Conservation (phyloP, 768 basidiomycete species). For the Hygrocybe punicea region DNA sequence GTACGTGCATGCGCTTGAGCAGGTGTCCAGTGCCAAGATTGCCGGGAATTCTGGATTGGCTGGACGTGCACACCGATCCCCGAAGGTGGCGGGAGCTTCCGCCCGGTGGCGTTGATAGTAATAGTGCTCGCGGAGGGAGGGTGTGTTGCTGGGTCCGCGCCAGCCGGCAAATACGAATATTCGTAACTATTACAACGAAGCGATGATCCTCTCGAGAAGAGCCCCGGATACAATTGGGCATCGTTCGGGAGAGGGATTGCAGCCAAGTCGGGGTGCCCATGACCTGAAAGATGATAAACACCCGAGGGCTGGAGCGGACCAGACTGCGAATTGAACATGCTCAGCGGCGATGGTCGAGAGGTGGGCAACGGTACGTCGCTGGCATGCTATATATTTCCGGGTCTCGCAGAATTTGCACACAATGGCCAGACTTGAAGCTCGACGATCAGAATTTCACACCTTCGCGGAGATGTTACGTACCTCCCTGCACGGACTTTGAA, state of each 20-base stretch:
- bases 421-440: background rate
- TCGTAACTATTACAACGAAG: slow-evolving; percentile 44
- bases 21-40: slow-evolving; percentile 26
- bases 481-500: background rate
- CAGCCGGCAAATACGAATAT: slow-evolving; percentile 42
- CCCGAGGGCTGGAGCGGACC: background rate
- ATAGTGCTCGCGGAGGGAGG: slow-evolving; percentile 33
- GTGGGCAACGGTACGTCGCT: background rate
- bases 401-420: background rate
- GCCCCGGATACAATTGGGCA: slow-evolving; percentile 5
- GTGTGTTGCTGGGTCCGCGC: slow-evolving; percentile 34
- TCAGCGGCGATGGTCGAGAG: background rate
- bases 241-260: background rate
- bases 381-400: slow-evolving; percentile 1
- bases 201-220: slow-evolving; percentile 55
- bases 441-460: background rate
- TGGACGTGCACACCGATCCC: slow-evolving; percentile 36
- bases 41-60: slow-evolving; percentile 37
- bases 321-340: slow-evolving; percentile 1
- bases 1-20: slow-evolving; percentile 10
- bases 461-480: background rate
- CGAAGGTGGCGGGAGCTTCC: slow-evolving; percentile 41
- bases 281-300: background rate
- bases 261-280: background rate
- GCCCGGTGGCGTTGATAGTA: slow-evolving; percentile 42